Evolutionary conservation across 495 filamentous ascomycete species (phyloP), one percentile per base, ranked within the genome.

Genomic region (Chlorociboria aeruginascens): DNA sequence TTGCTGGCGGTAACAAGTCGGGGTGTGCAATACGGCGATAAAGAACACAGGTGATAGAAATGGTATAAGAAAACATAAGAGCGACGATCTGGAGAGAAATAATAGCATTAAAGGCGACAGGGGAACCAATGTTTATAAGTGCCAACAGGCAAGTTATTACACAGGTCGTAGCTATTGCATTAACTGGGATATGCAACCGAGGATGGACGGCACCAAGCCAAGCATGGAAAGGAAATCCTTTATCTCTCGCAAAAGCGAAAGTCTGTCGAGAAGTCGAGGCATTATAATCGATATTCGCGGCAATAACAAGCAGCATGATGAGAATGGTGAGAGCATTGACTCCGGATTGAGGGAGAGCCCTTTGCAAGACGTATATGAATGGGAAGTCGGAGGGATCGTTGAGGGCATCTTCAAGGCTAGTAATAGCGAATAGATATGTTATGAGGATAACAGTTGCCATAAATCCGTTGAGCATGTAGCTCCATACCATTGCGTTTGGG

Each of bases 211-310:
- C 50, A 39, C 60, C 59, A 32, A 71, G 34, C 31, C 49, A 64
- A 8, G 40, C 52, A 34, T 63, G 66, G 44, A 66, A 69, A 0
- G 74, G 69, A 14, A 72, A 50, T 8, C 71, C 74, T 25, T 63
- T 49, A 47, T 77, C 74, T 11, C 74, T 62, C 3, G 71, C 67
- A 43, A 79, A 78, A 1, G 69, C 65, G 74, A 74, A 78, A 11
- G 63, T 57, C 59, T 72, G 71, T 33, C 76, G 66, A 25, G 74
- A 74, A 20, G 70, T 62, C 2, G 70, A 67, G 13, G 72, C 66
- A 4, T 71, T 59, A 13, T 62, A 60, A 14, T 62, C 66, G 29
- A 67, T 63, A 3, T 56, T 58, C 2, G 56, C 58, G 33, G 50
- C 60, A 28, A 65, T 50, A 9, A 53, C 48, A 16, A 72, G 53